phyloP scores from a whole-genome alignment of 2,329 filamentous ascomycete species.

The Pseudofabraea citricarpa region DNA sequence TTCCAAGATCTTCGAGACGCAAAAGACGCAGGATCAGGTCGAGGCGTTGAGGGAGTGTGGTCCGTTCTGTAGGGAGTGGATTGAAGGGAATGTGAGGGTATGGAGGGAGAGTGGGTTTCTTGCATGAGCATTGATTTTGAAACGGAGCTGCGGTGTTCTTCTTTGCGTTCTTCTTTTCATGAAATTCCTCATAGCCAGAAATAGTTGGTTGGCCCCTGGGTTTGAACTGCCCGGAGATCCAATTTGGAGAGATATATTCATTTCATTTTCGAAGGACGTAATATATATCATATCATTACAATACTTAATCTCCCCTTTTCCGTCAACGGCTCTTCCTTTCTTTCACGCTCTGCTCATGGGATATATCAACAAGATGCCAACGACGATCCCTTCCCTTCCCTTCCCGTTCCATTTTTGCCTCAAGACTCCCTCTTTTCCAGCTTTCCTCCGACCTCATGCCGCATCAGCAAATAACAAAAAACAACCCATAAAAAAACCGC shows the following conservation, averaged over 20 bases:
- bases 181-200: too few relatives aligned
- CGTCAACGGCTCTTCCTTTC: too few relatives aligned
- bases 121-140: background rate
- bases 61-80: constrained; percentile 14
- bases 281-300: constrained; percentile 1
- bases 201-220: too few relatives aligned
- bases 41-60: constrained; percentile 13
- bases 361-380: background rate
- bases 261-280: too few relatives aligned
- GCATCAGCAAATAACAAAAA: background rate
- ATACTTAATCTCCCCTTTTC: background rate
- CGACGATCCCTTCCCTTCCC: background rate
- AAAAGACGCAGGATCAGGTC: constrained; percentile 13
- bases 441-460: background rate
- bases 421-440: background rate
- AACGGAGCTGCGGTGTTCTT: too few relatives aligned
- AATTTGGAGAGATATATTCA: too few relatives aligned
- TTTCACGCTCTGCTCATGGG: too few relatives aligned
- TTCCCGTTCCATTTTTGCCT: too few relatives aligned
- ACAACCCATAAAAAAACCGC: background rate
- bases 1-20: constrained; percentile 16
- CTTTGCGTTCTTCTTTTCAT: too few relatives aligned
- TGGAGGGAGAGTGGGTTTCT: constrained; percentile 20
- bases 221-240: too few relatives aligned
- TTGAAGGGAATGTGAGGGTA: constrained; percentile 13